Conservation (phyloP, 2,329 filamentous ascomycete genomes). For the Aureobasidium leucospermi region DNA sequence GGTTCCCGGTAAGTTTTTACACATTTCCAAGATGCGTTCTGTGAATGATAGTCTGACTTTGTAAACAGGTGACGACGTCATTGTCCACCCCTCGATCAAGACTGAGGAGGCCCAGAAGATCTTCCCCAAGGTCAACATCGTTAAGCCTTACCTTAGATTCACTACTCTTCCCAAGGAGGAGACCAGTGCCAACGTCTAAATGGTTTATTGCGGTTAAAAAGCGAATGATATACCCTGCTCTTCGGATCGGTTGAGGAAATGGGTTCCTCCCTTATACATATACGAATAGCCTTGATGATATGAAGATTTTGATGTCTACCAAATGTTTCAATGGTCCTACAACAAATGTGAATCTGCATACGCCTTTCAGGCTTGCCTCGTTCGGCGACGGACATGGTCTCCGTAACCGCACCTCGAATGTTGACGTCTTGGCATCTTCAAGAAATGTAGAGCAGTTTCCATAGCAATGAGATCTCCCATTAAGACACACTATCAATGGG, state of each 20-base stretch:
- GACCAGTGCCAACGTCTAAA: constrained; percentile 41
- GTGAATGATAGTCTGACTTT: constrained; percentile 25
- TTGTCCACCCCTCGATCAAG: constrained; percentile 53
- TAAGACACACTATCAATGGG: neutral
- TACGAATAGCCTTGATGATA: constrained; percentile 4
- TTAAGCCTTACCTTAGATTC: constrained; percentile 56
- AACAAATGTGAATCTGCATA: neutral
- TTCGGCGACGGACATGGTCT: neutral
- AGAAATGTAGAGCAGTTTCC: constrained; percentile 8
- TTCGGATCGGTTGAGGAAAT: neutral
- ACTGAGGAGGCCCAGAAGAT: constrained; percentile 52
- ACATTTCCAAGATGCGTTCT: constrained; percentile 28
- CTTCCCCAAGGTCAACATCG: constrained; percentile 53
- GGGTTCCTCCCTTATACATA: neutral
- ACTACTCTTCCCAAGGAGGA: constrained; percentile 53
- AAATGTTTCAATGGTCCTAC: neutral
- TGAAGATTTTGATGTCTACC: constrained; percentile 5
- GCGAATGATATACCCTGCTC: constrained; percentile 9
- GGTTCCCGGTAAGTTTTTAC: constrained; percentile 35
- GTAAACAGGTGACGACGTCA: constrained; percentile 29
- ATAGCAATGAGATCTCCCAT: neutral
- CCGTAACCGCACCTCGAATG: neutral
- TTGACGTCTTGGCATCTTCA: constrained; percentile 1
- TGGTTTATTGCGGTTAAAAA: neutral
- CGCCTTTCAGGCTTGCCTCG: neutral